Evolutionary conservation across 352 stramenopile genomes (phyloP).

Genomic region (Globisporangium ultimum): DNA sequence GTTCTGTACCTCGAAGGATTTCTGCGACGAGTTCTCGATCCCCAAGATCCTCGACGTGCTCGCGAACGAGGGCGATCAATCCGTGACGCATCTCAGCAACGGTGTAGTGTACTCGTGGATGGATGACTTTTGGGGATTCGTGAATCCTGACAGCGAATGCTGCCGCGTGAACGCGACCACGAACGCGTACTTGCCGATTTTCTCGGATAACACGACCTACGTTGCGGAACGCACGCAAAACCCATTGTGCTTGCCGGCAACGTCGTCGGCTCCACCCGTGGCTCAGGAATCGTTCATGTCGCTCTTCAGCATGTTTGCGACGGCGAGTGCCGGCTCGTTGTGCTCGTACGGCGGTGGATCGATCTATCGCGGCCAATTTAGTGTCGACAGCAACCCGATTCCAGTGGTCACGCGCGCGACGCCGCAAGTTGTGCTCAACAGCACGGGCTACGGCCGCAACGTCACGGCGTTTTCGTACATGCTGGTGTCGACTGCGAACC

Average conservation of each 20-base stretch:
- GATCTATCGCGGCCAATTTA: conserved; percentile 67
- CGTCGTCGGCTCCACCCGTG: conserved; percentile 30
- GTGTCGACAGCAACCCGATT: conserved; percentile 52
- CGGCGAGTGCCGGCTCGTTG: conserved; percentile 30
- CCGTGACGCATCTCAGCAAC: conserved; percentile 44
- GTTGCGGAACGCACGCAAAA: conserved; percentile 14
- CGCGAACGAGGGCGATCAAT: conserved; percentile 25
- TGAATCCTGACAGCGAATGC: conserved; percentile 57
- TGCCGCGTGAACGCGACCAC: conserved; percentile 46
- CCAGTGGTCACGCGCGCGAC: conserved; percentile 25
- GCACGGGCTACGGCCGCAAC: conserved; percentile 35
- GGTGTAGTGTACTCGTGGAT: conserved; percentile 63
- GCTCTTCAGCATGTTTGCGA: conserved; percentile 68
- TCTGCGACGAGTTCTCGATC: conserved; percentile 54
- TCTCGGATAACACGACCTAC: conserved; percentile 31
- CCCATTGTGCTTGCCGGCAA: conserved; percentile 37
- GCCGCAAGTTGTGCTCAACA: conserved; percentile 48
- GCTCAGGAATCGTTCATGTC: conserved; percentile 59
- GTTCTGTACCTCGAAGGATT: conserved; percentile 59
- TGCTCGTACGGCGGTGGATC: conserved; percentile 60
- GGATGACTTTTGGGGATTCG: conserved; percentile 74
- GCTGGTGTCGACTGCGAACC: conserved; percentile 40
- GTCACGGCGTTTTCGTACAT: conserved; percentile 75
- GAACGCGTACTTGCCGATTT: conserved; percentile 38
- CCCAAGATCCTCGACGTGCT: conserved; percentile 56